Evolutionary conservation across 1,284 basidiomycete species (phyloP), one percentile per base, ranked within the genome.

Genomic region (Ceratobasidium sp.): DNA sequence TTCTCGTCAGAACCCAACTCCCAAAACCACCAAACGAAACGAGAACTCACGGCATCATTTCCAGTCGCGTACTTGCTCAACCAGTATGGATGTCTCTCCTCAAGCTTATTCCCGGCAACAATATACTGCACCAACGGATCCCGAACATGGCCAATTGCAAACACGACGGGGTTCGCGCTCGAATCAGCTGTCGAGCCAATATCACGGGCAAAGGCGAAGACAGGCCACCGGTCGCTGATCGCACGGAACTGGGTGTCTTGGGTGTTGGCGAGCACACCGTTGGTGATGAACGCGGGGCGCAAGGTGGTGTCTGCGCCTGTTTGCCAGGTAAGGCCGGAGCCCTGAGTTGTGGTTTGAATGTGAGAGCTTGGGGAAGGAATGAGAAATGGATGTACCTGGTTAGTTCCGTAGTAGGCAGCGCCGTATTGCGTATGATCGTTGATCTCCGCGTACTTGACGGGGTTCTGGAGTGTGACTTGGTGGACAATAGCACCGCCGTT

Each of bases 341-440:
- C n/a, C n/a, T n/a, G n/a, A n/a, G n/a, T n/a, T n/a, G n/a, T n/a
- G n/a, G n/a, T n/a, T n/a, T n/a, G n/a, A n/a, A n/a, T n/a, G n/a
- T n/a, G n/a, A n/a, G n/a, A n/a, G n/a, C n/a, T n/a, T n/a, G n/a
- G n/a, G 82, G 81, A 17, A 92, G 82, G 86, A 92, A 91, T n/a
- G n/a, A n/a, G n/a, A n/a, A n/a, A n/a, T n/a, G n/a, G n/a, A n/a
- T n/a, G n/a, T n/a, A 90, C 90, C 79, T 87, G 89, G 0, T 83
- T 79, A 0, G 87, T 88, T 0, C 90, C 89, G 79, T 92, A 92
- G 82, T 87, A 91, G 0, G 88, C 89, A 26, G 90, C 89, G n/a
- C 91, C 92, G 83, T 92, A 88, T 84, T 92, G 88, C 23, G 89
- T 91, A 80, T 89, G 90, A 81, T 92, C 91, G 50, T 84, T 84